Conservation (phyloP, 2,329 filamentous ascomycete genomes). For the Cercospora zeina region DNA sequence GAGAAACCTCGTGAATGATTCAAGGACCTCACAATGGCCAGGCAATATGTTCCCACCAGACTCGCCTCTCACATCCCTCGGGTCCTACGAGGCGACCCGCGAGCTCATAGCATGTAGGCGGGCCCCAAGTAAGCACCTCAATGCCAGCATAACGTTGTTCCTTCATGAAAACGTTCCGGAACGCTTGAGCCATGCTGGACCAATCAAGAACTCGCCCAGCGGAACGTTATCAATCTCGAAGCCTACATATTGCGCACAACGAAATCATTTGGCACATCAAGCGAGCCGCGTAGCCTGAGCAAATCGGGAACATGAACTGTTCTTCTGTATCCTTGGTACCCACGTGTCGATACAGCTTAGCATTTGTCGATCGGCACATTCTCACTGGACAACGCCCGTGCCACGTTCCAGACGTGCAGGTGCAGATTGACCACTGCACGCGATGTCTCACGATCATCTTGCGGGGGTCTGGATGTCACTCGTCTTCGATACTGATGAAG, state of each 20-base stretch:
- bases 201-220: not conserved
- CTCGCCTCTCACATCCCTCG: not conserved
- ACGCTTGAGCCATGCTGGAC: not conserved
- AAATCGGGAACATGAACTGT: not conserved
- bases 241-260: not conserved
- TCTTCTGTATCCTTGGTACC: not conserved
- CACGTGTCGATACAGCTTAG: slow-evolving; percentile 4
- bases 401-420: slow-evolving; percentile 1
- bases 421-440: not conserved
- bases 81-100: not conserved
- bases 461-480: not conserved
- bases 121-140: not conserved
- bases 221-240: not conserved
- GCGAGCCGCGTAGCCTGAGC: slow-evolving; percentile 1
- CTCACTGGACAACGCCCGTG: not conserved
- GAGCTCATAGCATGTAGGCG: not conserved
- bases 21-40: not conserved
- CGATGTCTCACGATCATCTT: not conserved
- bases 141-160: not conserved
- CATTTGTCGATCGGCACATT: not conserved
- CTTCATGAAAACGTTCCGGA: not conserved
- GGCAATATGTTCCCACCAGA: not conserved
- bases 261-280: not conserved
- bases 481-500: not conserved
- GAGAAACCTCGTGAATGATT: not conserved